Base-by-base conservation (phyloP, 2,329 filamentous ascomycete genomes). In the Paracoccidioides lutzii region DNA sequence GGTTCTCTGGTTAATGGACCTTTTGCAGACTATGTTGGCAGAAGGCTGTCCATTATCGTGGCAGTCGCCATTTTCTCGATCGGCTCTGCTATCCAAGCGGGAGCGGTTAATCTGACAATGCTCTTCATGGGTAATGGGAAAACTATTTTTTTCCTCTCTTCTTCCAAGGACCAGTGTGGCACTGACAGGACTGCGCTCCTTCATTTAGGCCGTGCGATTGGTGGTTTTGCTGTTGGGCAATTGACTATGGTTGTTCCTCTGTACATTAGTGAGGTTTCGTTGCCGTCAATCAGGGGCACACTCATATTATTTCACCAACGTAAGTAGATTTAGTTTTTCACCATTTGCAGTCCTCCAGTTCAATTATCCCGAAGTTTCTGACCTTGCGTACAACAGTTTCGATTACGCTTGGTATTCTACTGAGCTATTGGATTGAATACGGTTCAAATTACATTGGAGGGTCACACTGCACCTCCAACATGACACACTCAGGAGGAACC, bases 221-320 rank as follows among this genome's bases (percentile, higher is more conserved):
- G 74, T 14, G 76, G 76, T 0, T 57, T 77, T 8, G 69, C 73
- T 2, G 66, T 78, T 8, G 76, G 67, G 3, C 64, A 66, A 59
- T 60, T 76, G 51, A 72, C 69, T 4, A 74, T 74, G 67, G 75
- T 78, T 5, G 73, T 76, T 1, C 78, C 78, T 0, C 64, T 80
- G 30, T 81, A 80, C 61, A 79, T 79, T 46, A 77, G 75, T 3
- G 78, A 79, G 60, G 76, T 78, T 42, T 71, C 69, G 7, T 64
- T 71, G 28, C 66, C 69, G 3, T 63, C 70, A 5, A 70, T 71
- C 45, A 63, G 69, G 4, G 70, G 70, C 14, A 67, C 69, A 0
- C 64, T 72, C 0, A 67, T 72, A 1, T 70, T 72, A 1, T 58
- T 70, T 5, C 68, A 72, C 52, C 68, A 71, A 59, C 71, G 68